phyloP scores from a whole-genome alignment of 345 rosid species.

The Corchorus capsularis region DNA sequence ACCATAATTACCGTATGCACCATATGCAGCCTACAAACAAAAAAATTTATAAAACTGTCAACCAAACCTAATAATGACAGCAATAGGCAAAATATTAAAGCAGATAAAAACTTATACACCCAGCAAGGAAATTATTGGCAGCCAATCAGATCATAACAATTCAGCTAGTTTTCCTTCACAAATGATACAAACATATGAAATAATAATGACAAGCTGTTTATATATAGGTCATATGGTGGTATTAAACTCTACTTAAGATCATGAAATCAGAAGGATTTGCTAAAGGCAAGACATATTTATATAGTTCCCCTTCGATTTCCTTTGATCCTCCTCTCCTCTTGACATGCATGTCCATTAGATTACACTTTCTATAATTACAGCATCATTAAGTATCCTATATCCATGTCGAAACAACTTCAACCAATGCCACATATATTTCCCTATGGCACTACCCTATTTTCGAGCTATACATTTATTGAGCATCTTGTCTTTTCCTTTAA shows the following conservation, averaged over 20 bases:
- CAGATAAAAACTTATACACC: not conserved
- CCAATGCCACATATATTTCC: not conserved
- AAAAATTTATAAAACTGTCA: not conserved
- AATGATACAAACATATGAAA: not conserved
- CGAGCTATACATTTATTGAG: not conserved
- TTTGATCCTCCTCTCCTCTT: not conserved
- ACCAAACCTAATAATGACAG: not conserved
- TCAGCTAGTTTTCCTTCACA: not conserved
- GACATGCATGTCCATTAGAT: not conserved
- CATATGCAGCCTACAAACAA: conserved; percentile 62
- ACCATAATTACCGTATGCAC: conserved; percentile 73
- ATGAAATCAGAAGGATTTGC: not conserved
- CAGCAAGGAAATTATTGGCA: not conserved
- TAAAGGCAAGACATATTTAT: not conserved
- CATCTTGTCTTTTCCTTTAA: not conserved
- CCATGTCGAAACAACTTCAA: not conserved
- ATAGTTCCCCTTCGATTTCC: not conserved
- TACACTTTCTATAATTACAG: not conserved
- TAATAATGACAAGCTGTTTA: not conserved
- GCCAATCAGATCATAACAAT: conserved; percentile 2
- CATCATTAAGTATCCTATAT: not conserved
- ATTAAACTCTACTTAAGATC: not conserved
- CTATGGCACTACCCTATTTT: too few species aligned
- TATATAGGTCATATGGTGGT: not conserved
- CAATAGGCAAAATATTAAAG: not conserved